Percentiles rank a stretch among this genome's conserved stretches.
These are phyloP conservation scores for Thuidium tamariscinum DNA, from an alignment of 225 moss, liverwort and hornwort genomes.

Conservation along the genomic window DNA sequence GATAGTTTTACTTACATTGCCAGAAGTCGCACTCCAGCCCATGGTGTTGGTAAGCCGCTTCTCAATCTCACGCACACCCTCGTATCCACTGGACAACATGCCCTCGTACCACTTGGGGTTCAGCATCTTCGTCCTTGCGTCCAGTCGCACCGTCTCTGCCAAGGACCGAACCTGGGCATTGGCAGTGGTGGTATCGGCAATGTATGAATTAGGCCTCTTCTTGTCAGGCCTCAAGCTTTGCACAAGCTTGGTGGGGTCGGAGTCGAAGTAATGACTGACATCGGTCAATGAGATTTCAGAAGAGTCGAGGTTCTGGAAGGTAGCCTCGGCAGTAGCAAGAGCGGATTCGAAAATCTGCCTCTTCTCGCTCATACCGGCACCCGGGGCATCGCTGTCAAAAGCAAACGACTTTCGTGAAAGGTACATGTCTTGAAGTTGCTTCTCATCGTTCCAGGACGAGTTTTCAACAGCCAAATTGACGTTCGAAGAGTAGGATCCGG, in stretches of 20 bases:
- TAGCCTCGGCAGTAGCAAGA: slow-evolving; percentile 87
- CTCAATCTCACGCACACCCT: slow-evolving; percentile 98
- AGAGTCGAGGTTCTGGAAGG: slow-evolving; percentile 94
- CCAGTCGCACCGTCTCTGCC: slow-evolving; percentile 85
- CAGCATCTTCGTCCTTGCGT: slow-evolving; percentile 96
- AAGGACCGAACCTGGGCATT: slow-evolving; percentile 95
- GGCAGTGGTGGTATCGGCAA: slow-evolving; percentile 95
- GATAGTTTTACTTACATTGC: slow-evolving; percentile 20
- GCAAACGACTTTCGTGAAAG: slow-evolving; percentile 91
- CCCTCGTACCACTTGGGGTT: slow-evolving; percentile 99
- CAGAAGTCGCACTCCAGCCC: slow-evolving; percentile 99
- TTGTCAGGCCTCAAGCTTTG: slow-evolving; percentile 82
- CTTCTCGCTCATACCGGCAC: slow-evolving; percentile 93
- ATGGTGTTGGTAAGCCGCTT: slow-evolving; percentile 97
- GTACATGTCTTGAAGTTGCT: slow-evolving; percentile 98
- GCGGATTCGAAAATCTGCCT: slow-evolving; percentile 87
- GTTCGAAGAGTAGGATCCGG: slow-evolving; percentile 93
- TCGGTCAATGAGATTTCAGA: slow-evolving; percentile 93
- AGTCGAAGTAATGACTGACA: slow-evolving; percentile 97
- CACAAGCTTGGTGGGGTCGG: slow-evolving; percentile 95
- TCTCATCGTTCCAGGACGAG: slow-evolving; percentile 97
- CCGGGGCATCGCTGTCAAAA: slow-evolving; percentile 91
- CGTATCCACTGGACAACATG: slow-evolving; percentile 91
- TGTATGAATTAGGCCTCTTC: slow-evolving; percentile 77
- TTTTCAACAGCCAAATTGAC: slow-evolving; percentile 96